phyloP scores from a whole-genome alignment of 75 land plant species.

The Selaginella moellendorffii region DNA sequence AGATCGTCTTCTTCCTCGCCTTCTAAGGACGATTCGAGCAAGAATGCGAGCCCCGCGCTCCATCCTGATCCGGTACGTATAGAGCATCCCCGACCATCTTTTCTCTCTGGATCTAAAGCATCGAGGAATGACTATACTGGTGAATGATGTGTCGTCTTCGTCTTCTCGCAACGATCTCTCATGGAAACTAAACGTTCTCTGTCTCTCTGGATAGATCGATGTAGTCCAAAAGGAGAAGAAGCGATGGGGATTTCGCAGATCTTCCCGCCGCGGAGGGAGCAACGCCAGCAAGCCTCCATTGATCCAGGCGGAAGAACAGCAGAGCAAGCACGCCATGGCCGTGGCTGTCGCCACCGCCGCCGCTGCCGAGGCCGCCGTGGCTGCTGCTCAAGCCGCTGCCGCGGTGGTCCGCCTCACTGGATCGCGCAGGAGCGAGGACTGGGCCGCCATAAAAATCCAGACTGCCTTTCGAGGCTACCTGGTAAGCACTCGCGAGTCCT shows the following conservation, averaged over 20 bases:
- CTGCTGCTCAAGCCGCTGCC: slow-evolving; percentile 6
- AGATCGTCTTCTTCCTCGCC: slow-evolving; percentile 9
- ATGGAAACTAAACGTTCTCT: background rate
- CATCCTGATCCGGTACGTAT: too few relatives aligned
- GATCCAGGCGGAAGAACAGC: background rate
- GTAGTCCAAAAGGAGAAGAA: slow-evolving; percentile 14
- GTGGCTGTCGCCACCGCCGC: slow-evolving; percentile 6
- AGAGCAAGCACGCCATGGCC: slow-evolving; percentile 9
- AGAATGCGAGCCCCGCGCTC: too few relatives aligned
- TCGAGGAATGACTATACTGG: too few relatives aligned
- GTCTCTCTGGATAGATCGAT: background rate
- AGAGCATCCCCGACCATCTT: too few relatives aligned
- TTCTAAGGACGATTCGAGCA: background rate
- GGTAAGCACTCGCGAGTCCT: too few relatives aligned
- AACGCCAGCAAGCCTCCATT: background rate
- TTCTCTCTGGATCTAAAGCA: too few relatives aligned
- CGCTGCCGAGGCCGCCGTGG: slow-evolving; percentile 4
- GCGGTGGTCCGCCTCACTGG: slow-evolving; percentile 8
- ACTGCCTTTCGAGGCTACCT: slow-evolving; percentile 90
- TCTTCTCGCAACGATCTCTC: too few relatives aligned
- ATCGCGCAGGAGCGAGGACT: slow-evolving; percentile 27
- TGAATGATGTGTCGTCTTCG: too few relatives aligned
- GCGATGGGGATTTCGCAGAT: slow-evolving; percentile 5
- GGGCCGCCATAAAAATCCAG: slow-evolving; percentile 86
- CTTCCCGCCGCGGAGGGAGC: background rate